These are phyloP conservation scores for Fusarium annulatum DNA, from an alignment of 2,329 filamentous ascomycete species.

Conservation along the genomic window DNA sequence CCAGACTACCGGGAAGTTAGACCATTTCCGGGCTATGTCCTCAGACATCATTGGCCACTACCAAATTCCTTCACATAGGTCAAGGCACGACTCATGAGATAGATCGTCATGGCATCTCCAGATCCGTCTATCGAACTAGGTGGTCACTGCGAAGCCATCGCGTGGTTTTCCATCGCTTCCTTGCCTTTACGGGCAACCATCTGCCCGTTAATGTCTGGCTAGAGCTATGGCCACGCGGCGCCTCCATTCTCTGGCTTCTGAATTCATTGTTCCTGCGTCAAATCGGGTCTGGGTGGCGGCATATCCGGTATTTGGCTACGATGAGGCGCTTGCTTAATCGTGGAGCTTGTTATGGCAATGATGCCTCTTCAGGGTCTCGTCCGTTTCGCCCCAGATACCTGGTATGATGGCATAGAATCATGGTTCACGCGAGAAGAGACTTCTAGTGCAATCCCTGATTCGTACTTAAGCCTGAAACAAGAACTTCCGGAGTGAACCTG, in stretches of 20 bases:
- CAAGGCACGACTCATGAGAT: not conserved
- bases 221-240: not conserved
- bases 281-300: slow-evolving; percentile 4
- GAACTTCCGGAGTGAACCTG: not conserved
- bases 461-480: slow-evolving; percentile 21
- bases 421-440: not conserved
- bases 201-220: not conserved
- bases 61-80: not conserved
- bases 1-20: not conserved
- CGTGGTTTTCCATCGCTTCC: not conserved
- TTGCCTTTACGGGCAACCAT: slow-evolving; percentile 1
- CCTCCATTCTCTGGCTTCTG: slow-evolving; percentile 2
- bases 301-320: slow-evolving; percentile 7
- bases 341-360: not conserved
- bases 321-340: not conserved
- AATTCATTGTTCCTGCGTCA: slow-evolving; percentile 14
- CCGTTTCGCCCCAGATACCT: slow-evolving; percentile 1
- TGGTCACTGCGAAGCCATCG: not conserved
- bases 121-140: not conserved
- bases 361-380: slow-evolving; percentile 20
- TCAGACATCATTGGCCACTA: not conserved
- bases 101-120: not conserved
- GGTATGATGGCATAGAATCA: not conserved
- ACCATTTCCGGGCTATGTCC: slow-evolving; percentile 16
- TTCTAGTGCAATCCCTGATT: not conserved